phyloP scores from a whole-genome alignment of 371 early-diverging fungal genomes.

The Syncephalastrum monosporum region DNA sequence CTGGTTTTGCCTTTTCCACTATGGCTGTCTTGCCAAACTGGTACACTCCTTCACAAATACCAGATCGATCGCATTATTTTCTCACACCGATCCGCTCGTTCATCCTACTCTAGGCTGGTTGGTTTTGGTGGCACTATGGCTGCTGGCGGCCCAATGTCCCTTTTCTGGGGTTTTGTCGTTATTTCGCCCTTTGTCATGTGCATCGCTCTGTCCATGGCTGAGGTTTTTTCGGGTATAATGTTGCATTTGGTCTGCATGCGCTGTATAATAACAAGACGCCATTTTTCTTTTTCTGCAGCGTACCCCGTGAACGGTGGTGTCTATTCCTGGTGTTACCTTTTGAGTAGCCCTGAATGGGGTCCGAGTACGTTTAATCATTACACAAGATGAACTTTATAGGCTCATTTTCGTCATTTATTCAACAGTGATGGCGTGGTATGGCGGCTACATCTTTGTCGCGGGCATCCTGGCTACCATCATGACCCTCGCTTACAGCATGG shows the following conservation, averaged over 20 bases:
- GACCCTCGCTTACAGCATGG: slow-evolving; percentile 29
- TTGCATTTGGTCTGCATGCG: no score
- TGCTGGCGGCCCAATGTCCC: slow-evolving; percentile 32
- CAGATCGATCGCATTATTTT: no score
- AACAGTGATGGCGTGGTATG: slow-evolving; percentile 41
- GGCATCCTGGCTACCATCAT: slow-evolving; percentile 27
- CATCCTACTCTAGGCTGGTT: slow-evolving; percentile 7
- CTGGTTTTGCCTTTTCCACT: slow-evolving; percentile 23
- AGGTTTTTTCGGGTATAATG: slow-evolving; percentile 29
- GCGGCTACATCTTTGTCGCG: slow-evolving; percentile 31
- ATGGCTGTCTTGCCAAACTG: slow-evolving; percentile 29
- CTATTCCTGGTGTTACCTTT: slow-evolving; percentile 27
- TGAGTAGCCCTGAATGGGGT: slow-evolving; percentile 34
- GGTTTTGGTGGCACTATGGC: slow-evolving; percentile 25
- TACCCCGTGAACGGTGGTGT: slow-evolving; percentile 34
- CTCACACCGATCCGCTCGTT: not conserved
- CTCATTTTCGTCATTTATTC: not conserved
- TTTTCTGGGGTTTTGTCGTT: slow-evolving; percentile 29
- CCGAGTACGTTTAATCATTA: slow-evolving; percentile 25
- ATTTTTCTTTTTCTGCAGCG: slow-evolving; percentile 1
- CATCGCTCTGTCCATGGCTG: slow-evolving; percentile 40
- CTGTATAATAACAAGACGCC: no score
- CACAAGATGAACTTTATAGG: not conserved
- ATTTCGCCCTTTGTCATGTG: slow-evolving; percentile 35
- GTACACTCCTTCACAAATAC: not conserved